Percentiles rank a stretch among this genome's conserved stretches.
Conservation (phyloP, 768 basidiomycete genomes). For the Russula ochroleuca region DNA sequence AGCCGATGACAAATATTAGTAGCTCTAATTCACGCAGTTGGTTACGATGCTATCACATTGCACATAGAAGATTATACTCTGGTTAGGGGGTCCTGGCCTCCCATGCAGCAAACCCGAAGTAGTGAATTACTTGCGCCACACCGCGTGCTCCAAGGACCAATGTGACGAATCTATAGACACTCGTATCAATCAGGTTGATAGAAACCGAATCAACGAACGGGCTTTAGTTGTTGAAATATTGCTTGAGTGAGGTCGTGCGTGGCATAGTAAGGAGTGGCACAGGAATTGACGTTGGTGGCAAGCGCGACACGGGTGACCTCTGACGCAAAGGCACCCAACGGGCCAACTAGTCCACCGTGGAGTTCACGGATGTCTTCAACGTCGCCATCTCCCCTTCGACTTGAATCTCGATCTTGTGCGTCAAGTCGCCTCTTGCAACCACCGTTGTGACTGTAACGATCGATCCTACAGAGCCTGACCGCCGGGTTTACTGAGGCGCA, state of each 20-base stretch:
- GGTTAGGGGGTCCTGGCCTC: not conserved
- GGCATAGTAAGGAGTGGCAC: too few species aligned
- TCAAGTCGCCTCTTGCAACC: slow-evolving; percentile 83
- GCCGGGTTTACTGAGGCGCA: slow-evolving; percentile 57
- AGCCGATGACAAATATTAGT: too few species aligned
- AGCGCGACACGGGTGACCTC: slow-evolving; percentile 76
- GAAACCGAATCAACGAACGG: too few species aligned
- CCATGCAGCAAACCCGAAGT: too few species aligned
- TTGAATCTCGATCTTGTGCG: slow-evolving; percentile 84
- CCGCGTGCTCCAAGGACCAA: not conserved
- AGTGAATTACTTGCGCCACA: not conserved
- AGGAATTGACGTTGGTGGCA: slow-evolving; percentile 30
- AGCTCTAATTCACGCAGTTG: not conserved
- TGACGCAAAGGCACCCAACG: slow-evolving; percentile 73
- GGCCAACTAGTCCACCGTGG: slow-evolving; percentile 83
- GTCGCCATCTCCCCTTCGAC: slow-evolving; percentile 82
- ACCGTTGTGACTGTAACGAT: slow-evolving; percentile 84
- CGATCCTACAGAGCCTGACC: slow-evolving; percentile 75
- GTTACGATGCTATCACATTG: not conserved
- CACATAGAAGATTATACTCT: not conserved
- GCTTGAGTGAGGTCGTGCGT: too few species aligned
- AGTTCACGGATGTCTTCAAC: slow-evolving; percentile 76
- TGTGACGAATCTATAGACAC: not conserved
- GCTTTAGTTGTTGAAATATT: too few species aligned
- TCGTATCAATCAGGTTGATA: not conserved